A percentile compares a stretch with the other conserved stretches of the same genome.
phyloP scores from a whole-genome alignment of 179 eudicot genomes.

The Camellia oleifera region DNA sequence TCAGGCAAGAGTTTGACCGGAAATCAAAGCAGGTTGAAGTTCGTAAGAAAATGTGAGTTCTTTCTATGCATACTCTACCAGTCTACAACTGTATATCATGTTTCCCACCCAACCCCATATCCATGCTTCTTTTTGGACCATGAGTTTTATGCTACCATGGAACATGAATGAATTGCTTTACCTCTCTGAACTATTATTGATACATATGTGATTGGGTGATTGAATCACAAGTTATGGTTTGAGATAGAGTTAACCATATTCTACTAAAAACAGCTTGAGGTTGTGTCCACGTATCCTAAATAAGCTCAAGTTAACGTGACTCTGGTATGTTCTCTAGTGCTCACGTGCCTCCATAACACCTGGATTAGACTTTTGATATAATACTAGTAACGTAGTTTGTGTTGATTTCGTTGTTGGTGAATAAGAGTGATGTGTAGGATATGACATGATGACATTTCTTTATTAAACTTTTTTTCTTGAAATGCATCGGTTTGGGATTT shows the following conservation, averaged over 20 bases:
- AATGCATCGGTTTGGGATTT: not conserved
- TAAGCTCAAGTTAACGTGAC: not conserved
- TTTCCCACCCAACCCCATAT: not conserved
- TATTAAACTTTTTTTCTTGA: not conserved
- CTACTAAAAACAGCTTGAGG: not conserved
- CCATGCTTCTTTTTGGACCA: not conserved
- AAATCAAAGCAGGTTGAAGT: conserved; percentile 67
- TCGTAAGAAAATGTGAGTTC: conserved; percentile 64
- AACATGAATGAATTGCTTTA: not conserved
- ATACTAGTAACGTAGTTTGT: not conserved
- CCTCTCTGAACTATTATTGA: not conserved
- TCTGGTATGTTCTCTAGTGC: not conserved
- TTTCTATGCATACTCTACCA: not conserved
- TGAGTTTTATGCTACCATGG: not conserved
- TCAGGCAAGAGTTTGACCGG: conserved; percentile 70
- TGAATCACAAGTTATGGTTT: not conserved
- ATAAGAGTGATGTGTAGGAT: not conserved
- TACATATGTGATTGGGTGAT: not conserved
- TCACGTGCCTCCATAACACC: not conserved
- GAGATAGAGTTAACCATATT: not conserved
- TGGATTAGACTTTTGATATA: not conserved
- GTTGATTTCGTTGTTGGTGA: not conserved
- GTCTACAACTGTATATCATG: not conserved
- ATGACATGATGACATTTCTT: not conserved
- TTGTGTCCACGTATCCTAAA: not conserved